These are phyloP conservation scores for Rhinocladiella similis DNA, from an alignment of 2,329 filamentous ascomycete species.

Conservation along the genomic window DNA sequence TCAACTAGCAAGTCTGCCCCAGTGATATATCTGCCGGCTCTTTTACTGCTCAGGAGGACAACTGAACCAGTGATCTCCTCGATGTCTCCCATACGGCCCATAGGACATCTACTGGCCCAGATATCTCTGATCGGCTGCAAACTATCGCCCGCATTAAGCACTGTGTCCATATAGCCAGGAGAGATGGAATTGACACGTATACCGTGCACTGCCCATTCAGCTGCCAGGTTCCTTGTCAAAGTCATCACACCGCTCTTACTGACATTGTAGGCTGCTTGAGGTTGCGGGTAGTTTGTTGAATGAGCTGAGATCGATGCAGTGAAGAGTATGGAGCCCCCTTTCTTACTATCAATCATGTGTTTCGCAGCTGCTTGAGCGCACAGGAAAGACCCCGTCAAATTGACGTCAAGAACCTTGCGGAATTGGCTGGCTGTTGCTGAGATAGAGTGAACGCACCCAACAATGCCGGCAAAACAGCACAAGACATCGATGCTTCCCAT, in stretches of 20 bases:
- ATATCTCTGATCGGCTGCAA: slow-evolving; percentile 54
- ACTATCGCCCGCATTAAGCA: slow-evolving; percentile 67
- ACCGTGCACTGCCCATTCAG: slow-evolving; percentile 71
- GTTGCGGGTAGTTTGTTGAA: slow-evolving; percentile 59
- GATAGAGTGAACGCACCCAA: slow-evolving; percentile 61
- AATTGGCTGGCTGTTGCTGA: slow-evolving; percentile 61
- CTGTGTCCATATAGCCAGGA: slow-evolving; percentile 77
- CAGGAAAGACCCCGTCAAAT: slow-evolving; percentile 69
- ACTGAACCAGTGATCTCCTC: slow-evolving; percentile 64
- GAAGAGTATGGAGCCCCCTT: slow-evolving; percentile 67
- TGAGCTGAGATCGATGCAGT: slow-evolving; percentile 62
- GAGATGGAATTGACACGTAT: slow-evolving; percentile 70
- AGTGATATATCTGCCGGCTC: slow-evolving; percentile 67
- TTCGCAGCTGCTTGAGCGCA: slow-evolving; percentile 65
- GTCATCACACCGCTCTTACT: slow-evolving; percentile 67
- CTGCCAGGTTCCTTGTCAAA: slow-evolving; percentile 65
- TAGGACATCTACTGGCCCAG: slow-evolving; percentile 63
- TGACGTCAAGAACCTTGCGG: slow-evolving; percentile 67
- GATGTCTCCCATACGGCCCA: slow-evolving; percentile 64
- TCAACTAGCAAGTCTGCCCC: slow-evolving; percentile 67
- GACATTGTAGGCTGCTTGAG: slow-evolving; percentile 69
- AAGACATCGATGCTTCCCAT: slow-evolving; percentile 43
- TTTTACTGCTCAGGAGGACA: slow-evolving; percentile 58
- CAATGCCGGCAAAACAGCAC: slow-evolving; percentile 68
- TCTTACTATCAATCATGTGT: slow-evolving; percentile 49